Evolutionary conservation across 2,329 filamentous ascomycete species (phyloP), one percentile per base, ranked within the genome.

Genomic region (Dactylonectria estremocensis): DNA sequence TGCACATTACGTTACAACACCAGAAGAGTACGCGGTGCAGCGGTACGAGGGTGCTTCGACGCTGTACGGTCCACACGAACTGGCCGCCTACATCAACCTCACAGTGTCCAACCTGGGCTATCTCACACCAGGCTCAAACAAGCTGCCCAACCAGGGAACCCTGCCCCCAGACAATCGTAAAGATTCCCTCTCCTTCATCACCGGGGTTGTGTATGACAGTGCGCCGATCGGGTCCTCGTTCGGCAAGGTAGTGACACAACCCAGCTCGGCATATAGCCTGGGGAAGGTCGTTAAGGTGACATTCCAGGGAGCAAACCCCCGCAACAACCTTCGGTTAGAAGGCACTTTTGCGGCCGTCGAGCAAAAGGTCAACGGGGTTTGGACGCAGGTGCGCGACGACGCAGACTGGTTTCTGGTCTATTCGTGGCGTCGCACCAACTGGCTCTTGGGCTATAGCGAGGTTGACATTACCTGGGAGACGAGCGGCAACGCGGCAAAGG

Each of bases 31-130:
- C 79, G 82, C 83, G 13, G 85, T 96, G 52, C 95, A 98, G 82
- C 91, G 95, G 10, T 98, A 98, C 81, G 95, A 98, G 82, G 95
- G 95, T n/a, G 95, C 94, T 0, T 95, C 93, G 7, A 98, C 95
- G 0, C 89, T 98, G 2, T 96, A 93, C 78, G 95, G 95, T 0
- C 92, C 88, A 2, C 90, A 95, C 79, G 93, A 94, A 1, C 87
- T 98, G 11, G 89, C 92, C 40, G 95, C 95, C 1, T 96, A 96
- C 83, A 93, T 98, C 82, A 95, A 97, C 79, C 85, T 95, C 49
- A 95, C 94, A 0, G 84, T 95, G n/a, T 90, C 92, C 78, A 88
- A 79, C 64, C 64, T 81, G 63, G 74, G 83, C 83, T 61, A 83
- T 83, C 52, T 80, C 82, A 69, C 71, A 7, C 75, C 79, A 5